These are phyloP conservation scores for Ichthyophonus hoferi DNA, from an alignment of 208 protist genomes.

Conservation along the genomic window DNA sequence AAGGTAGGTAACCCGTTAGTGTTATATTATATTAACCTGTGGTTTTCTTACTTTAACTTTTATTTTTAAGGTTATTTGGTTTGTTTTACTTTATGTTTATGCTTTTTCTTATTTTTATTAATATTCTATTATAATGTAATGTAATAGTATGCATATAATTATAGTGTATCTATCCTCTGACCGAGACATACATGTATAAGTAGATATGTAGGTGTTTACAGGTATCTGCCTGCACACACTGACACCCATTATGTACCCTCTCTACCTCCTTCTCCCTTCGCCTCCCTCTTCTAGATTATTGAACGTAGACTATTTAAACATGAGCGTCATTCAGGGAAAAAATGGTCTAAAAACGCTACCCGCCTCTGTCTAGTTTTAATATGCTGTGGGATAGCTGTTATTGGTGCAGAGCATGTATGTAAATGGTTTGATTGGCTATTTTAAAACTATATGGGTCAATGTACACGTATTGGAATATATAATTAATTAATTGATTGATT, in stretches of 20 bases:
- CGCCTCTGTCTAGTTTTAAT: neutral
- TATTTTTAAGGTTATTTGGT: too few species aligned
- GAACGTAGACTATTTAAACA: constrained; percentile 30
- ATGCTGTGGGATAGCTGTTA: neutral
- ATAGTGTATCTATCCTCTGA: neutral
- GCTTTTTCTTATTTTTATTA: too few species aligned
- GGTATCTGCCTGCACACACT: neutral
- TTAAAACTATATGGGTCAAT: too few species aligned
- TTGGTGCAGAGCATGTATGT: constrained; percentile 3
- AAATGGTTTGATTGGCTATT: too few species aligned
- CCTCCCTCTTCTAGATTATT: constrained; percentile 5
- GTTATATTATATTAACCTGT: too few species aligned
- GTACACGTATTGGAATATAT: too few species aligned
- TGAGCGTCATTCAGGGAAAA: neutral
- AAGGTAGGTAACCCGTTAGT: too few species aligned
- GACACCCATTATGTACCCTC: neutral
- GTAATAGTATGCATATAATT: neutral
- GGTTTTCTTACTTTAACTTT: too few species aligned
- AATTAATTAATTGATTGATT: too few species aligned
- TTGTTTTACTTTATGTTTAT: too few species aligned
- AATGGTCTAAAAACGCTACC: constrained; percentile 1
- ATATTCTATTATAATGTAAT: neutral
- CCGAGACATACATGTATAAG: neutral
- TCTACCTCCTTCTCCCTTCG: neutral
- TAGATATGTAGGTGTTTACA: neutral